Percentiles rank a stretch among this genome's conserved stretches.
phyloP scores from a whole-genome alignment of 1,284 basidiomycete species.

The Papiliotrema flavescens region DNA sequence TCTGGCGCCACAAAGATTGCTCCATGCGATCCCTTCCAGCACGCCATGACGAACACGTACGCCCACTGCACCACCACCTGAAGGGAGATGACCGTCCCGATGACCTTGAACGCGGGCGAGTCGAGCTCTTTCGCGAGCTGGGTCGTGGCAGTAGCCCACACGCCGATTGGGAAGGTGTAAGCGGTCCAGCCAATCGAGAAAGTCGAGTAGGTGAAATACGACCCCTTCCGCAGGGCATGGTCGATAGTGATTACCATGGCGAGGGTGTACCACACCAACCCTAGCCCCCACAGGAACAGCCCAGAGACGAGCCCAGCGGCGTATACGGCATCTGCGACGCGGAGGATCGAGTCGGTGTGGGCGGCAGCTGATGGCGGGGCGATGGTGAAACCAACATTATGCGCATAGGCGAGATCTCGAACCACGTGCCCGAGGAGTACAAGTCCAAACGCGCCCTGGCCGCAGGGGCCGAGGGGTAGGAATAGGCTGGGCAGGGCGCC shows the following conservation, averaged over 20 bases:
- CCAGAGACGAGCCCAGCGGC: slow-evolving; percentile 35
- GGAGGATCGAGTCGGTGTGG: slow-evolving; percentile 24
- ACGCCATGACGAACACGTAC: slow-evolving; percentile 53
- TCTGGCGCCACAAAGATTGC: slow-evolving; percentile 54
- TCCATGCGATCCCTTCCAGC: slow-evolving; percentile 48
- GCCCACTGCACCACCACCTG: slow-evolving; percentile 59
- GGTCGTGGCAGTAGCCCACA: slow-evolving; percentile 63
- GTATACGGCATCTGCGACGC: slow-evolving; percentile 51
- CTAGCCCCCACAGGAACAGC: slow-evolving; percentile 52
- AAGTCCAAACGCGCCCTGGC: slow-evolving; percentile 61
- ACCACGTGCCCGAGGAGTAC: slow-evolving; percentile 55
- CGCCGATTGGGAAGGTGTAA: slow-evolving; percentile 52
- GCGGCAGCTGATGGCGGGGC: slow-evolving; percentile 19
- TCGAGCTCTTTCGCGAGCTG: slow-evolving; percentile 55
- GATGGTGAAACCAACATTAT: slow-evolving; percentile 37
- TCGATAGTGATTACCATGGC: slow-evolving; percentile 39
- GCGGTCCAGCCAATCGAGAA: slow-evolving; percentile 45
- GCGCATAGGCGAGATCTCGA: slow-evolving; percentile 50
- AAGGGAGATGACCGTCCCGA: slow-evolving; percentile 57
- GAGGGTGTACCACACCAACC: slow-evolving; percentile 49
- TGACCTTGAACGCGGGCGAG: slow-evolving; percentile 55
- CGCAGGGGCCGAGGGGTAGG: slow-evolving; percentile 57
- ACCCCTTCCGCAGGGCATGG: slow-evolving; percentile 12
- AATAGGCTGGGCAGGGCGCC: slow-evolving; percentile 60
- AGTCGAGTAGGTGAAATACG: slow-evolving; percentile 16